phyloP scores from a whole-genome alignment of 2,329 filamentous ascomycete genomes.

The Colletotrichum lindemuthianum region DNA sequence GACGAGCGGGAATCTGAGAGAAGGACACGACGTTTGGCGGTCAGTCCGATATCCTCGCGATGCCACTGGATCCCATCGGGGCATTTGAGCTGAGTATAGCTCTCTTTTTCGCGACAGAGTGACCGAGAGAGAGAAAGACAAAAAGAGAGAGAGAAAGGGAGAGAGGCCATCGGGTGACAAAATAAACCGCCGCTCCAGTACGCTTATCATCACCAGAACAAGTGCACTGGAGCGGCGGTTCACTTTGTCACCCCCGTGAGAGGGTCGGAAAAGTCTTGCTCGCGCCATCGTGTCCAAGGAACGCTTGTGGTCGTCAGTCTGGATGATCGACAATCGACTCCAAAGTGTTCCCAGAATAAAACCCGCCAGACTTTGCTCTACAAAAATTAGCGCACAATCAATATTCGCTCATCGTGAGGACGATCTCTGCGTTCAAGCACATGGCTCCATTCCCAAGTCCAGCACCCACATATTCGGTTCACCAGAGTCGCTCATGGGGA shows the following conservation, averaged over 20 bases:
- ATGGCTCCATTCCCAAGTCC: neutral
- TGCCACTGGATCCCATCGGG: neutral
- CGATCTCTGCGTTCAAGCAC: neutral
- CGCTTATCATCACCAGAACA: too few species aligned
- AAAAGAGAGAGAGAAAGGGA: too few species aligned
- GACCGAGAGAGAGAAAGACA: neutral
- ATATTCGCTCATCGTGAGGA: constrained; percentile 10
- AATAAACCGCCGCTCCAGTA: too few species aligned
- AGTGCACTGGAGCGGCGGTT: too few species aligned
- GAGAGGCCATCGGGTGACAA: too few species aligned
- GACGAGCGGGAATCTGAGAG: constrained; percentile 3
- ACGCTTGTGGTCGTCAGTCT: neutral
- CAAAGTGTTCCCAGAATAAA: neutral
- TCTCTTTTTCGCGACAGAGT: neutral
- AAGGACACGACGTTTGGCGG: neutral
- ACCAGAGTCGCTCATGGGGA: neutral
- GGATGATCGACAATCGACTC: constrained; percentile 1
- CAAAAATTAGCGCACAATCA: neutral
- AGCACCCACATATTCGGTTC: neutral
- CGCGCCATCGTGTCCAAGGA: neutral
- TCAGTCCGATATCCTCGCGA: too few species aligned
- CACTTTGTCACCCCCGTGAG: too few species aligned
- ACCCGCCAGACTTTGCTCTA: neutral
- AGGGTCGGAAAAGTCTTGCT: neutral
- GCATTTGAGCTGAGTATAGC: neutral